Evolutionary conservation across 2,329 filamentous ascomycete species (phyloP).

Genomic region (Sporothrix dimorphospora): DNA sequence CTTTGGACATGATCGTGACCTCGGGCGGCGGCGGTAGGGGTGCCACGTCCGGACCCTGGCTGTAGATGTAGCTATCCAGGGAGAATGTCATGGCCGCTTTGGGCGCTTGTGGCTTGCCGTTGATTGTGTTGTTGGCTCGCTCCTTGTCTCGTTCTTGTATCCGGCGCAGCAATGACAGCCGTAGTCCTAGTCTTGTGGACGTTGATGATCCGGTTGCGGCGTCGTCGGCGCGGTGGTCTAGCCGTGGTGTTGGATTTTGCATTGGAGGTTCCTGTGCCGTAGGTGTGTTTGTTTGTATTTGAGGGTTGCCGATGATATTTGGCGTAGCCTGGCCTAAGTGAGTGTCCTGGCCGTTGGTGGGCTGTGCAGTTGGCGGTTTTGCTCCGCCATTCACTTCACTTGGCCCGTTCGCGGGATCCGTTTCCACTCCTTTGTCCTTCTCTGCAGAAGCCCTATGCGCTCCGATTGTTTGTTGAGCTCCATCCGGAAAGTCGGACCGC

Average conservation of each 20-base stretch:
- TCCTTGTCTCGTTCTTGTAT: neutral
- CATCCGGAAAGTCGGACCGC: neutral
- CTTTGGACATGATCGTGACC: constrained; percentile 31
- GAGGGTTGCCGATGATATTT: neutral
- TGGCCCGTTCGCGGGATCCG: too few species aligned
- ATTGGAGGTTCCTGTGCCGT: neutral
- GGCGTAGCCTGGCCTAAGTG: neutral
- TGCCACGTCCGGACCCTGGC: constrained; percentile 34
- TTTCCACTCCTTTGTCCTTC: neutral
- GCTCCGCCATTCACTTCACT: neutral
- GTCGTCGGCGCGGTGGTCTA: neutral
- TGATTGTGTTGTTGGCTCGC: neutral
- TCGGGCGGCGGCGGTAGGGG: constrained; percentile 34
- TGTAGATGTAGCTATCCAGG: constrained; percentile 39
- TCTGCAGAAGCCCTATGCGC: neutral
- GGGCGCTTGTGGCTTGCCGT: neutral
- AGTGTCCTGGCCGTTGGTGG: neutral
- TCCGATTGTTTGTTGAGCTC: neutral
- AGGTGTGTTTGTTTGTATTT: neutral
- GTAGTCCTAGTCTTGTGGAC: neutral
- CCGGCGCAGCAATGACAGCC: neutral
- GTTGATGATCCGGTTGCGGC: neutral
- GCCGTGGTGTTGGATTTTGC: neutral
- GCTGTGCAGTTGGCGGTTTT: neutral
- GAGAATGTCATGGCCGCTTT: neutral